These are phyloP conservation scores for Basipetospora sp. DNA, from an alignment of 2,329 filamentous ascomycete species.

Conservation along the genomic window DNA sequence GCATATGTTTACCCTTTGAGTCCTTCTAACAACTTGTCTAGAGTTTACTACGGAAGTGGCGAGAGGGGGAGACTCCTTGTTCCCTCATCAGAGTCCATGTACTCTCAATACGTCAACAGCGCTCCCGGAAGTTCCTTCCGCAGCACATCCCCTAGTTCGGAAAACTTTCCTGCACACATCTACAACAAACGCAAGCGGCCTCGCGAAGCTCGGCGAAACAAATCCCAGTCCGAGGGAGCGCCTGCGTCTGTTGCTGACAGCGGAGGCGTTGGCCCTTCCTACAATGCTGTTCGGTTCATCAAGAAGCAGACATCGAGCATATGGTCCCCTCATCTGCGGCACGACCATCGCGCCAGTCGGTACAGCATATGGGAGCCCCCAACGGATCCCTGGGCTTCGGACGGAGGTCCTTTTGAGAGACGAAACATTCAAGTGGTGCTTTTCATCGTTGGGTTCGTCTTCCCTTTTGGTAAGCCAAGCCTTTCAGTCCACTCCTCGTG, in stretches of 20 bases:
- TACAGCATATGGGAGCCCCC: conserved; percentile 62
- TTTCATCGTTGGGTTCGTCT: conserved; percentile 64
- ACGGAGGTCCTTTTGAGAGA: conserved; percentile 45
- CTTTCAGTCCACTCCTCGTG: conserved; percentile 5
- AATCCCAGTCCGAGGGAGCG: neutral
- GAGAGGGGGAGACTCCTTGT: conserved; percentile 41
- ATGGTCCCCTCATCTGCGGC: conserved; percentile 60
- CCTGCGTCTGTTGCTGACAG: neutral
- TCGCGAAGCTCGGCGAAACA: conserved; percentile 4
- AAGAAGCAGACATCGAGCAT: conserved; percentile 38
- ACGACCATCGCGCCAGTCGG: conserved; percentile 43
- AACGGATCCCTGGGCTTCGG: conserved; percentile 48
- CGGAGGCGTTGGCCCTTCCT: too few species aligned
- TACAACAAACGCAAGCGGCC: conserved; percentile 18
- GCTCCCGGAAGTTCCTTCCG: conserved; percentile 24
- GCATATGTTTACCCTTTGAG: too few species aligned
- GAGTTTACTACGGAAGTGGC: conserved; percentile 57
- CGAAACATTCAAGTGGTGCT: conserved; percentile 61
- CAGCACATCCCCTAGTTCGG: conserved; percentile 34
- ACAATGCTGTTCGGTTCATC: too few species aligned
- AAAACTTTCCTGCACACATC: conserved; percentile 26
- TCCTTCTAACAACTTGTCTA: too few species aligned
- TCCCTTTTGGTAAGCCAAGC: conserved; percentile 48
- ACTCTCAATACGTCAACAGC: conserved; percentile 16
- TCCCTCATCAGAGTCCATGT: conserved; percentile 29